phyloP scores from a whole-genome alignment of 768 basidiomycete species.

The Russula brevipes region DNA sequence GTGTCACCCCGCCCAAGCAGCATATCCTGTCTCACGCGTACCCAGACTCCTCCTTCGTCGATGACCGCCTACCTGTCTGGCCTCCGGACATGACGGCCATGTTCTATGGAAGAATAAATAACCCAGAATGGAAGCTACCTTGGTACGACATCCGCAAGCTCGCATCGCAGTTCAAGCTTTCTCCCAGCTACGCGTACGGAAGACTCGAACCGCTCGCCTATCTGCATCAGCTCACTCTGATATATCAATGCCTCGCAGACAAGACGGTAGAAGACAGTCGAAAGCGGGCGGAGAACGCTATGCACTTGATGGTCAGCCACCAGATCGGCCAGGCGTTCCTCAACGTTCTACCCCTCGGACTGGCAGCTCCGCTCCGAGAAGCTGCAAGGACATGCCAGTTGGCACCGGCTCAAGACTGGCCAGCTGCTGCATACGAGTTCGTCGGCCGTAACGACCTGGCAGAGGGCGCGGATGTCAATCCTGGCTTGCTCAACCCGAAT shows the following conservation, averaged over 20 bases:
- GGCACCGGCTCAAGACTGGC: conserved; percentile 71
- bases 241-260: conserved; percentile 60
- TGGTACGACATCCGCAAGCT: conserved; percentile 37
- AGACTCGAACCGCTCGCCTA: conserved; percentile 52
- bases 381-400: conserved; percentile 80
- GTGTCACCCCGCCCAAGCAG: conserved; percentile 17
- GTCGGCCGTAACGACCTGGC: conserved; percentile 75
- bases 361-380: conserved; percentile 77
- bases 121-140: conserved; percentile 63
- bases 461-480: conserved; percentile 47
- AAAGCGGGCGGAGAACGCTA: conserved; percentile 62
- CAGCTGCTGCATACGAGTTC: conserved; percentile 57
- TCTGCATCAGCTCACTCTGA: conserved; percentile 47
- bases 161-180: conserved; percentile 44
- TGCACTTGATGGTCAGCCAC: conserved; percentile 49
- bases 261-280: conserved; percentile 44
- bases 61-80: conserved; percentile 69
- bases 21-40: conserved; percentile 11
- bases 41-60: conserved; percentile 40
- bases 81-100: conserved; percentile 73
- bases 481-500: conserved; percentile 43
- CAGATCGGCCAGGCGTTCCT: conserved; percentile 46
- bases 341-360: conserved; percentile 57
- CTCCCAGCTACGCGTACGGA: conserved; percentile 58
- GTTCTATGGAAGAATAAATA: conserved; percentile 50